Evolutionary conservation across 345 rosid genomes (phyloP).

Genomic region (Kandelia obovata): DNA sequence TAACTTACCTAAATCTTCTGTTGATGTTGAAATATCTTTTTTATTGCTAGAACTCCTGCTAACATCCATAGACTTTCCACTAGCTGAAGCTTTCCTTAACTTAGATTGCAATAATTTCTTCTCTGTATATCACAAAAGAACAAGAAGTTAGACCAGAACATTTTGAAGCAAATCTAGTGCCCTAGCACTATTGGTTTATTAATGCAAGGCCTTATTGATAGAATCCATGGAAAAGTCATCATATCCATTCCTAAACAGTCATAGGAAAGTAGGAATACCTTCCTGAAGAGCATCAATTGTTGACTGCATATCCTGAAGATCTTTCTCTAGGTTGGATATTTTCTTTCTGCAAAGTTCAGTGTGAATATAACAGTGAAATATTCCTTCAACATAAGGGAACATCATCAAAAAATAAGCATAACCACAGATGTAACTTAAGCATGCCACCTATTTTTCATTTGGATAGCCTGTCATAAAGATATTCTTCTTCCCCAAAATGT

Average conservation of each 20-base stretch:
- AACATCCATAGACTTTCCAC: conserved; percentile 48
- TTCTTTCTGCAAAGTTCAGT: conserved; percentile 64
- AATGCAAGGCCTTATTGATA: no score
- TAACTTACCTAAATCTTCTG: conserved; percentile 73
- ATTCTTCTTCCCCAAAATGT: no score
- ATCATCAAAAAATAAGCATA: no score
- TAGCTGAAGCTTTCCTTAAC: conserved; percentile 64
- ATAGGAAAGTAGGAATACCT: conserved; percentile 41
- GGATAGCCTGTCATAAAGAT: no score
- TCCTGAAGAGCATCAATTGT: conserved; percentile 90
- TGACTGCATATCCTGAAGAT: conserved; percentile 78
- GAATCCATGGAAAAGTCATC: no score
- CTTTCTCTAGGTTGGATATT: conserved; percentile 76
- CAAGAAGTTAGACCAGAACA: not conserved
- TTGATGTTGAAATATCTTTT: conserved; percentile 73
- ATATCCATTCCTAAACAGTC: no score
- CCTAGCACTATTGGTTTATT: no score
- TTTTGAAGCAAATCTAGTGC: no score
- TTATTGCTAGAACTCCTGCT: conserved; percentile 35
- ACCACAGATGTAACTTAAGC: no score
- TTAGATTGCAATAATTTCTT: conserved; percentile 87
- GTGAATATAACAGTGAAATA: not conserved
- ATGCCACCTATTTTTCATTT: no score
- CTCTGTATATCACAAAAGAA: conserved; percentile 48
- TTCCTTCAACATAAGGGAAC: no score